phyloP scores from a whole-genome alignment of 495 filamentous ascomycete species.

The Talaromyces wortmannii region DNA sequence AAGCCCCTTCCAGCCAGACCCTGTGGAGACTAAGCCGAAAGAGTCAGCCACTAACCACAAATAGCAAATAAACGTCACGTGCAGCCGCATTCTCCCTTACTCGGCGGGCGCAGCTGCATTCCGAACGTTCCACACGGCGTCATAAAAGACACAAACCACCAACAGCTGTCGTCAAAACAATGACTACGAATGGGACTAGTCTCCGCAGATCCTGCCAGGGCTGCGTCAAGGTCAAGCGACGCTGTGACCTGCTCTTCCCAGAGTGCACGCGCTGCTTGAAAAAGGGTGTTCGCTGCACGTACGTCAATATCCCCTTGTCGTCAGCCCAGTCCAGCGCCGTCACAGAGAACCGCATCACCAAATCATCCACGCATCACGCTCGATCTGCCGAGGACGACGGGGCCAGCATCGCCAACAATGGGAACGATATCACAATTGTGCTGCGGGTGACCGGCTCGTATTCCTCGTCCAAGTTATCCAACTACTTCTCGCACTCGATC shows the following conservation, averaged over 20 bases:
- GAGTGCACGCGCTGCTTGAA: conserved; percentile 29
- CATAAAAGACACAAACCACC: too few species aligned
- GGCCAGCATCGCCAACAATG: background rate
- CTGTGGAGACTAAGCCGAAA: background rate
- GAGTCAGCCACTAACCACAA: background rate
- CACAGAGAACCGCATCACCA: conserved; percentile 1
- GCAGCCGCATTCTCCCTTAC: background rate
- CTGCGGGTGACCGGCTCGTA: background rate
- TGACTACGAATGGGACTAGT: conserved; percentile 4
- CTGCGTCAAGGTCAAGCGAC: conserved; percentile 35
- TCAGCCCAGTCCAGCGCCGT: background rate
- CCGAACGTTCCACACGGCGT: too few species aligned
- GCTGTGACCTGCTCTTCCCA: conserved; percentile 34
- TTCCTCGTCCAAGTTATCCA: background rate
- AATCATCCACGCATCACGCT: background rate
- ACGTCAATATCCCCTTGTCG: conserved; percentile 20
- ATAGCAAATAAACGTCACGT: background rate
- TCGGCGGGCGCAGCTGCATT: background rate
- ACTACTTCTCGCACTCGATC: conserved; percentile 2
- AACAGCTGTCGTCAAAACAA: too few species aligned
- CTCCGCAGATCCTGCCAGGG: conserved; percentile 32
- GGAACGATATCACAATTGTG: background rate
- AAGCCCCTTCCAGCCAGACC: background rate
- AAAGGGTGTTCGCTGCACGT: conserved; percentile 26
- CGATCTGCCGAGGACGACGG: background rate